Conservation (phyloP, 164 flowering plant genomes). For the Platanus orientalis region DNA sequence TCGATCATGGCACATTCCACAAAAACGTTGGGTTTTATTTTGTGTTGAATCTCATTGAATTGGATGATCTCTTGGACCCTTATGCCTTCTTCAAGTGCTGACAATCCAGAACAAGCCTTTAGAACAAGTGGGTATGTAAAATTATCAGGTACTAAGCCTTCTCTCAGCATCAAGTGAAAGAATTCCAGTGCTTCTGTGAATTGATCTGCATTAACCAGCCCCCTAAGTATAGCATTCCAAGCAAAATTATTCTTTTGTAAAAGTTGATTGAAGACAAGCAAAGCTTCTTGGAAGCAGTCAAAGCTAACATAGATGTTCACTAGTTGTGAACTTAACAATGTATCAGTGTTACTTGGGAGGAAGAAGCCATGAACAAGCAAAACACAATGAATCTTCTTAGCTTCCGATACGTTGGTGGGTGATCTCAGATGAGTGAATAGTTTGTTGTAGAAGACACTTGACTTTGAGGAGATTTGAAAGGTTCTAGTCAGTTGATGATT, state of each 20-base stretch:
- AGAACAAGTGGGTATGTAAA: too few species aligned
- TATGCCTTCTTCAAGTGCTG: slow-evolving; percentile 24
- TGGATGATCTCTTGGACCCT: slow-evolving; percentile 11
- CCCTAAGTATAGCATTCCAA: too few species aligned
- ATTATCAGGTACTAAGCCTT: too few species aligned
- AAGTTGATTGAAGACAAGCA: too few species aligned
- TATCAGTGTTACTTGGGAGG: slow-evolving; percentile 4
- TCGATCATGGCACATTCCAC: slow-evolving; percentile 40
- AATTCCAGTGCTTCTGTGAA: slow-evolving; percentile 28
- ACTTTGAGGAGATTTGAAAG: not conserved
- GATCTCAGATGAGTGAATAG: slow-evolving; percentile 4
- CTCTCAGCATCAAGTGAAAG: too few species aligned
- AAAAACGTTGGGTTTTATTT: slow-evolving; percentile 27
- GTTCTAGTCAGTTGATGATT: not conserved
- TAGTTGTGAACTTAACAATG: too few species aligned
- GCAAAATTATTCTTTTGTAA: too few species aligned
- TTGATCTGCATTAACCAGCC: slow-evolving; percentile 17
- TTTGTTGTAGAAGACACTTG: slow-evolving; percentile 1
- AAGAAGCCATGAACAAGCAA: slow-evolving; percentile 27
- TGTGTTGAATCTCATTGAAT: too few species aligned
- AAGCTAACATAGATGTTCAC: too few species aligned
- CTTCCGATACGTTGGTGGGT: slow-evolving; percentile 23
- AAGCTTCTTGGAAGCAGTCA: too few species aligned
- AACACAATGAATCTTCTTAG: slow-evolving; percentile 26
- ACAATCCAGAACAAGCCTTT: too few species aligned